Base-by-base conservation (phyloP, 352 stramenopile species). In the Phytophthora constricta region DNA sequence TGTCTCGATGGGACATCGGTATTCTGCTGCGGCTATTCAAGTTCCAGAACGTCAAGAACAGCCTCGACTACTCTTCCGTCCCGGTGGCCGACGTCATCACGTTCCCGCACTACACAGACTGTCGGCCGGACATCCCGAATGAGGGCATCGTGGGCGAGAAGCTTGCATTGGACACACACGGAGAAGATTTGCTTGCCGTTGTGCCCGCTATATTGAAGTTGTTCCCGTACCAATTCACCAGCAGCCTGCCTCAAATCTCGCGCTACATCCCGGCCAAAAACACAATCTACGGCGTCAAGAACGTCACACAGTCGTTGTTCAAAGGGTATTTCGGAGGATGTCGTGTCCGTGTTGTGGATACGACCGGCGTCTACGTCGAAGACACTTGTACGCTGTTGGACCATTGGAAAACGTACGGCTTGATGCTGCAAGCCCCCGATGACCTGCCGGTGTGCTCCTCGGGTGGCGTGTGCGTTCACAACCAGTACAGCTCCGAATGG, bases 41-140 rank as follows among this genome's bases (percentile, higher is more conserved):
- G 41, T 66, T 66, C 26, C 49, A 66, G 49, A 39, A 47, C 27
- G 49, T 53, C 8, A 54, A 23, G 7, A n/a, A n/a, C n/a, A n/a
- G n/a, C n/a, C n/a, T n/a, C n/a, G n/a, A n/a, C n/a, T n/a, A n/a
- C n/a, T n/a, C 58, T n/a, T 66, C 58, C 22, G 48, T 55, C 8
- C 48, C 48, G 11, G 48, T 26, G 2, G 48, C 48, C 10, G 48
- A 55, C 42, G 27, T 54, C 5, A 66, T 33, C 25, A 59, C 55
- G 13, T n/a, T 66, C 59, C 28, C 58, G 16, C 37, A 66, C 39
- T 66, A 66, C 48, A 65, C 58, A 4, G 58, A 65, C 14, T 65
- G 58, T 48, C 37, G 58, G 5, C 31, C 34, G 2, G 37, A 43
- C 26, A 54, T 65, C 11, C 42, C 48, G 25, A 58, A 58, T 26